Evolutionary conservation across 306 rosid genomes (phyloP).

Genomic region (Gastrolobium villosum): DNA sequence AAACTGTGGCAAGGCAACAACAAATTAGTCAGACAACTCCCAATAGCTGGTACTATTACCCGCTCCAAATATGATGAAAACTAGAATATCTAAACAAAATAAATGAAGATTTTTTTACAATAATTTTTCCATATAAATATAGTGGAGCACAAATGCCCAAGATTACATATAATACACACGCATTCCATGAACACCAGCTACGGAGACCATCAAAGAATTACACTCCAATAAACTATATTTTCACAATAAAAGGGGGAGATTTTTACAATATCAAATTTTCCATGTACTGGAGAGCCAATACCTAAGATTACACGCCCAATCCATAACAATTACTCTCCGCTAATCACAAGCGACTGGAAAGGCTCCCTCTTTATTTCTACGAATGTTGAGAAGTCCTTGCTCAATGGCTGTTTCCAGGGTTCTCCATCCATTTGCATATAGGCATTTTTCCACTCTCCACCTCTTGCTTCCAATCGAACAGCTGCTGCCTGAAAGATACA

Average conservation of each 20-base stretch:
- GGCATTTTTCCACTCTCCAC: slow-evolving; percentile 86
- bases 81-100: neutral
- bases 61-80: slow-evolving; percentile 25
- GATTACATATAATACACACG: slow-evolving; percentile 44
- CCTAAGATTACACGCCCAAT: slow-evolving; percentile 44
- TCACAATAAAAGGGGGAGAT: slow-evolving; percentile 33
- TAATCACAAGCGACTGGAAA: slow-evolving; percentile 74
- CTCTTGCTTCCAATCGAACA: slow-evolving; percentile 87
- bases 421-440: slow-evolving; percentile 99
- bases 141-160: slow-evolving; percentile 17
- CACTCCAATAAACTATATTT: slow-evolving; percentile 59
- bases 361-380: slow-evolving; percentile 96
- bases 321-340: slow-evolving; percentile 62
- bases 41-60: neutral
- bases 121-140: slow-evolving; percentile 1
- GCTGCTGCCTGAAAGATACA: slow-evolving; percentile 81
- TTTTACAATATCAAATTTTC: slow-evolving; percentile 27
- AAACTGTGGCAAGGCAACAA: neutral
- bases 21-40: neutral
- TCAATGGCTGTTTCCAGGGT: slow-evolving; percentile 95
- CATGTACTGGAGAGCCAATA: neutral
- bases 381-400: slow-evolving; percentile 71
- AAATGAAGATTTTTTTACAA: neutral
- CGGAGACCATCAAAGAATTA: slow-evolving; percentile 49
- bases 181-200: slow-evolving; percentile 44